phyloP scores from a whole-genome alignment of 352 stramenopile species.

The Phytophthora hybrid region DNA sequence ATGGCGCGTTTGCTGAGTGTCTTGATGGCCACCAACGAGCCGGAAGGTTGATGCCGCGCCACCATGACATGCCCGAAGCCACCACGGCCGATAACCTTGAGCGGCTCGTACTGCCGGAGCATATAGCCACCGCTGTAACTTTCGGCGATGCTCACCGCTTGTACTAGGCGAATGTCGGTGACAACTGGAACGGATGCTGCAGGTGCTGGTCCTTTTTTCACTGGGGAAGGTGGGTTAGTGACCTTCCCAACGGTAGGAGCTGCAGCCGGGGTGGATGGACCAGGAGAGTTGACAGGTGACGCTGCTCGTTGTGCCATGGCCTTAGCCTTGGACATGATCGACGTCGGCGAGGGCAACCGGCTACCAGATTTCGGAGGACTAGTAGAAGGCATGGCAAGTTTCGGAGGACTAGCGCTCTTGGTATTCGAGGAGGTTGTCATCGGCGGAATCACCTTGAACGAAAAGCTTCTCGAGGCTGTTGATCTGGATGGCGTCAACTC shows the following conservation, averaged over 20 bases:
- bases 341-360: conserved; percentile 36
- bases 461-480: conserved; percentile 14
- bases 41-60: conserved; percentile 62
- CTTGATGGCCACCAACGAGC: conserved; percentile 81
- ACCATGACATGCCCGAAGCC: conserved; percentile 91
- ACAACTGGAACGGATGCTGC: conserved; percentile 24
- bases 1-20: conserved; percentile 86
- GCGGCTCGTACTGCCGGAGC: conserved; percentile 78
- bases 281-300: conserved; percentile 19
- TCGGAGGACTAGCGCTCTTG: conserved; percentile 20
- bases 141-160: conserved; percentile 79
- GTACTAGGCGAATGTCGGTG: conserved; percentile 65
- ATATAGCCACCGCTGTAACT: conserved; percentile 85
- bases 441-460: conserved; percentile 18
- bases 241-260: conserved; percentile 17
- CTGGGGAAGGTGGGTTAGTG: conserved; percentile 23
- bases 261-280: background rate
- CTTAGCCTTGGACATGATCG: conserved; percentile 37
- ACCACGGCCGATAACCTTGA: conserved; percentile 84
- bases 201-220: conserved; percentile 28
- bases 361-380: conserved; percentile 22
- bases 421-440: background rate
- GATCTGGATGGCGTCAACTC: background rate
- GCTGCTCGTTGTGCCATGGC: conserved; percentile 26
- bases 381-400: conserved; percentile 8